Base-by-base conservation (phyloP, 2,329 filamentous ascomycete species). In the Emmonsiellopsis sp. region DNA sequence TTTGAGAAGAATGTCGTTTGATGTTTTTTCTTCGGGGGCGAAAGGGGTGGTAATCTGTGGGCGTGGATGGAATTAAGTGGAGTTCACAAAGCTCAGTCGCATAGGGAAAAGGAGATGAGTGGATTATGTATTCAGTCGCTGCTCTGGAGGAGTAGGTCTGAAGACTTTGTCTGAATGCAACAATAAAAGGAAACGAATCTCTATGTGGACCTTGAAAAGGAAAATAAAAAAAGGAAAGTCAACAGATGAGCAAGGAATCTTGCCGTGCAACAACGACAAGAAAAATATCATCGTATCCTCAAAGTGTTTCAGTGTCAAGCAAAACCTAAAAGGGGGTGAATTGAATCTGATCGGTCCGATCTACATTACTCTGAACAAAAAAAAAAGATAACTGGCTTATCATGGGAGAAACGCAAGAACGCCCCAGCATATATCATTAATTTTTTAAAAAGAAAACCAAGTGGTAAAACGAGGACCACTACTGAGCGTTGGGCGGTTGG, bases 1-100 rank as follows among this genome's bases (percentile, higher is more conserved):
- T 69, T 95, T 66, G 75, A 77, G 62, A 81, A 83, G 71, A 85
- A 84, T 63, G 71, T 83, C 52, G 72, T 72, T 55, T 85, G 73
- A 58, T 42, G 53, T 13, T 21, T 36, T 48, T 36, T 48, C 14
- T 5, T 27, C 5, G 3, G 5, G 21, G 21, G 21, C 21, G 21
- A 27, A 27, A 27, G 21, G 21, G 21, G 21, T 3, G 45, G 45
- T 48, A 37, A 39, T 31, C 11, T 48, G 33, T 21, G 33, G 27
- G 2, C 8, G 32, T n/a, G 14, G 17, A 9, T 34, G 14, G 17
- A 2, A 5, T 27, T 27, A 27, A 27, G 21, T 27, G 21, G 5
- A 27, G 5, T 27, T 27, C 21, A 27, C 21, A 0, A 1, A 1
- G 21, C 21, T 27, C 21, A 1, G 3, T 27, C 21, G 5, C 3